Conservation (phyloP, 192 early-diverging fungal species). For the Coemansia sp. region DNA sequence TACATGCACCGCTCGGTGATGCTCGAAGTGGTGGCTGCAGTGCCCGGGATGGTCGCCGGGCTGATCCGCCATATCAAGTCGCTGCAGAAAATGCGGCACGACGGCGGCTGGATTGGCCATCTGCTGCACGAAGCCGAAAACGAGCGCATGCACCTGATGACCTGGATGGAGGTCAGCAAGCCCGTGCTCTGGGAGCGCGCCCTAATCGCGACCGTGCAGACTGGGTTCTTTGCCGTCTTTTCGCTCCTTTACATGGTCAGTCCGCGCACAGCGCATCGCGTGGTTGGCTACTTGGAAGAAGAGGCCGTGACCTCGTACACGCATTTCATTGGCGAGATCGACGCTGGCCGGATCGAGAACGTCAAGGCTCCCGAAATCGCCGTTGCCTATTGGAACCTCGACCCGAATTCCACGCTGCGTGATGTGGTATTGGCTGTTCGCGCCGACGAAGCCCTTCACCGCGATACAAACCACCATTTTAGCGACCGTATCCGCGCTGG, state of each 20-base stretch:
- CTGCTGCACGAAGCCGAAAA: constrained; percentile 92
- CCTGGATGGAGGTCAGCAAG: constrained; percentile 73
- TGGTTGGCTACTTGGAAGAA: constrained; percentile 93
- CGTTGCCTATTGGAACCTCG: constrained; percentile 80
- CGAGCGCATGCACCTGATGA: constrained; percentile 74
- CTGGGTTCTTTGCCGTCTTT: constrained; percentile 88
- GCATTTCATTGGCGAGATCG: constrained; percentile 81
- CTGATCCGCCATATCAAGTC: constrained; percentile 76
- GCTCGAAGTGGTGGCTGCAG: constrained; percentile 73
- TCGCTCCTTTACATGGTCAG: constrained; percentile 82
- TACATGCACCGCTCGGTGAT: constrained; percentile 78
- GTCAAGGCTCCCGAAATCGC: constrained; percentile 81
- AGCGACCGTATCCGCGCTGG: constrained; percentile 61
- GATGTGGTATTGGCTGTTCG: constrained; percentile 87
- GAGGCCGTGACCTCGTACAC: constrained; percentile 91
- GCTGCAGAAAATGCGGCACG: constrained; percentile 71
- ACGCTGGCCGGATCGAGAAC: constrained; percentile 68
- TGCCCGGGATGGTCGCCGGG: constrained; percentile 89
- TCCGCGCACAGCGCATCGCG: constrained; percentile 79
- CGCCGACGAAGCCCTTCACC: constrained; percentile 85
- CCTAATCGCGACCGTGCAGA: constrained; percentile 76
- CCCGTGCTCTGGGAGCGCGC: constrained; percentile 62
- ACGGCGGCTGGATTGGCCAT: constrained; percentile 90
- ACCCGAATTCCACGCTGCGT: constrained; percentile 62
- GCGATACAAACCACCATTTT: constrained; percentile 90